These are phyloP conservation scores for Saccharomyces hybrid DNA, from an alignment of 1,139 yeast genomes.

Conservation along the genomic window DNA sequence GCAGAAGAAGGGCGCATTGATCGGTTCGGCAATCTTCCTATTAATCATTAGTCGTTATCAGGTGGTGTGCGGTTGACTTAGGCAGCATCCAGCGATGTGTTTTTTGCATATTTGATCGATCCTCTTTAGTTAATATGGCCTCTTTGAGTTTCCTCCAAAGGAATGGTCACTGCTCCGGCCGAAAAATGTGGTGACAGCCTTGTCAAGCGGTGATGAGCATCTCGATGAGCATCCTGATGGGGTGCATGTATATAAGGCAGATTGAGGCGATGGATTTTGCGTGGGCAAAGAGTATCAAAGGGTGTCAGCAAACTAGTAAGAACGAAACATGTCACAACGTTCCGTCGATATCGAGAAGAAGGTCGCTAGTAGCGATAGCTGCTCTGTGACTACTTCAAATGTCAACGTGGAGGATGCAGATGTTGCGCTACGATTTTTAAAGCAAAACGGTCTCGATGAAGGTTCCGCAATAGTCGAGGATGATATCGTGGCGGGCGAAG, in stretches of 20 bases:
- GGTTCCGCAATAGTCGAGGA: conserved; percentile 3
- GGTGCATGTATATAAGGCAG: background rate
- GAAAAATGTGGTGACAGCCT: background rate
- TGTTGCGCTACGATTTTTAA: conserved; percentile 24
- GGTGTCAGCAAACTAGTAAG: background rate
- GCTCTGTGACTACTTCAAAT: conserved; percentile 1
- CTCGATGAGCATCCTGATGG: background rate
- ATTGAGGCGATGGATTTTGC: background rate
- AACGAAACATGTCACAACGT: background rate
- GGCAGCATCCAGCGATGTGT: background rate
- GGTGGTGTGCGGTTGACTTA: background rate
- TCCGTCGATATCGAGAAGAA: background rate
- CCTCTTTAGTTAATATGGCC: background rate
- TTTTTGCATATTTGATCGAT: background rate
- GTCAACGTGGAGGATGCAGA: conserved; percentile 15
- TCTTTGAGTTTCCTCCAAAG: background rate
- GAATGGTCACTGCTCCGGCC: background rate
- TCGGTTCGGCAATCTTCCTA: background rate
- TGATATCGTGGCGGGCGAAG: conserved; percentile 1
- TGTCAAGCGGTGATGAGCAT: background rate
- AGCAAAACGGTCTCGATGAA: conserved; percentile 11
- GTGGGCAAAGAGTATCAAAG: background rate
- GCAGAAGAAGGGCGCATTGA: background rate
- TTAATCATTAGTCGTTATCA: background rate
- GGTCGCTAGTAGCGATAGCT: background rate